Base-by-base conservation (phyloP, 2,329 filamentous ascomycete species). In the Beauveria sp. region DNA sequence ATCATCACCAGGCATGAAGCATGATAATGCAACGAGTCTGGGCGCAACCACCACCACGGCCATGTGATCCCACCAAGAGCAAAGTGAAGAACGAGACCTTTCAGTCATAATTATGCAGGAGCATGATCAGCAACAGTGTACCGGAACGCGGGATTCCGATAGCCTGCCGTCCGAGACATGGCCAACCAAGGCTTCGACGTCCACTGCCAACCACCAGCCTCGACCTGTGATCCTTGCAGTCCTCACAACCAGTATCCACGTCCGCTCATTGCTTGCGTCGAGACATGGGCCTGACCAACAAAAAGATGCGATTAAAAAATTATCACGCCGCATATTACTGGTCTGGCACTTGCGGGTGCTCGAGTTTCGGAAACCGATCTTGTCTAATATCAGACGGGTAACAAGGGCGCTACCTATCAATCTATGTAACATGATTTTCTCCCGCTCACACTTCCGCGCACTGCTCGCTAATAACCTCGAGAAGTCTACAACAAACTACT, bases 241-340 rank as follows among this genome's bases (percentile, higher is more conserved):
- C 46, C 56, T 58, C 46, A 58, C 56, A 20, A 18, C 22, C 24
- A 26, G 43, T 49, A 38, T 47, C 42, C 45, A 58, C 40, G 38
- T 20, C 51, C 3, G 26, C 8, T 8, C 28, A 49, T 43, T 28
- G 16, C 52, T 59, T 53, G 45, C 49, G 57, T 49, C 45, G 49
- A 60, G 57, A 60, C 49, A 34, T 53, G 47, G 34, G 57, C 49
- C 56, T 26, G 9, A 42, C 24, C 56, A 51, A 59, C 22, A 40
- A 58, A 58, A 45, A 14, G 10, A 10, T 40, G 34, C 40, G 5
- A n/a, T 20, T 49, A 3, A 26, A 22, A 28, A 47, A 40, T 9
- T 24, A 46, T 47, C 43, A 22, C 30, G n/a, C 7, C 26, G 43
- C 18, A 20, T 26, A 49, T 38, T 12, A 12, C 30, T 34, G 30